Percentiles rank a stretch among this genome's conserved stretches.
Conservation (phyloP, 441 rosid species). For the Pelargonium australe region DNA sequence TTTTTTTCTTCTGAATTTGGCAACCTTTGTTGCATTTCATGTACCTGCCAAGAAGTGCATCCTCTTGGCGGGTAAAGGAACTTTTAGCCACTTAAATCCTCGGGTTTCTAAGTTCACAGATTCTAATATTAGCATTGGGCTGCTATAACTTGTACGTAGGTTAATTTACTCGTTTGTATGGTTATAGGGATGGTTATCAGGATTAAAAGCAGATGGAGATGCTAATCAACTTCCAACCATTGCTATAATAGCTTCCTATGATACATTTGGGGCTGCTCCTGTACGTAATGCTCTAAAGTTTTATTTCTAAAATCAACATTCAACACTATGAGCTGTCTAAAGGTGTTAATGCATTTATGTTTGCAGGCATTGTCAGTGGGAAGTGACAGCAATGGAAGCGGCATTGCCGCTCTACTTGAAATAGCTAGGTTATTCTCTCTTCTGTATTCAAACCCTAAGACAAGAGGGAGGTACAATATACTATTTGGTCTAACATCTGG, state of each 20-base stretch:
- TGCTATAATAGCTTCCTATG: constrained; percentile 92
- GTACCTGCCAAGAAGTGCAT: background rate
- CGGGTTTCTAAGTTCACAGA: constrained; percentile 7
- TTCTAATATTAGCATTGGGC: constrained; percentile 14
- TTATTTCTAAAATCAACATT: background rate
- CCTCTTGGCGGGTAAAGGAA: background rate
- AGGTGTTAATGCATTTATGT: constrained; percentile 20
- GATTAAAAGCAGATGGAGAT: constrained; percentile 83
- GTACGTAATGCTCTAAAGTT: constrained; percentile 43
- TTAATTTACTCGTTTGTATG: constrained; percentile 22
- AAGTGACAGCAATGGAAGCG: constrained; percentile 96
- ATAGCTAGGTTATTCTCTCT: constrained; percentile 88
- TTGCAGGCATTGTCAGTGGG: constrained; percentile 86
- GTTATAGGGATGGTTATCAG: constrained; percentile 91
- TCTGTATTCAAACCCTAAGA: constrained; percentile 86
- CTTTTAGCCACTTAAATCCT: background rate
- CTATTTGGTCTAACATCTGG: constrained; percentile 94
- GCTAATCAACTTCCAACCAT: constrained; percentile 83
- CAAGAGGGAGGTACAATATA: constrained; percentile 88
- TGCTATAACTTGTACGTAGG: constrained; percentile 8
- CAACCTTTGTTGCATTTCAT: background rate
- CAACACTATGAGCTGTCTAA: background rate
- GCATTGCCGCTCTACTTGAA: constrained; percentile 87
- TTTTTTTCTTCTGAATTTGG: background rate
- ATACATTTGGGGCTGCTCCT: constrained; percentile 95